Evolutionary conservation across 139 green algal species (phyloP).

Genomic region (Coelastrella sp.): DNA sequence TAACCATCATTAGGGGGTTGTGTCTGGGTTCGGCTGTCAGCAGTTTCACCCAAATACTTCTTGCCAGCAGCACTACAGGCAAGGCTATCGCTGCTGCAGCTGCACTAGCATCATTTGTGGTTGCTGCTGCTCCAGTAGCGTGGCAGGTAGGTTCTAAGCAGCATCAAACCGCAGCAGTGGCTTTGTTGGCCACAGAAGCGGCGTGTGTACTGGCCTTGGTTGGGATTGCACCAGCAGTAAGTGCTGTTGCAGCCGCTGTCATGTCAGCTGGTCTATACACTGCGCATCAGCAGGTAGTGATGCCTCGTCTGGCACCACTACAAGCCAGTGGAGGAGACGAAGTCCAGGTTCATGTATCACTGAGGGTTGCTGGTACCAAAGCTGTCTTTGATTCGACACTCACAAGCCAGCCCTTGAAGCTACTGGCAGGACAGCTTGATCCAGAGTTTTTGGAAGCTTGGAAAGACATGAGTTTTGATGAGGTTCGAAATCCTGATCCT

Average conservation of each 20-base stretch:
- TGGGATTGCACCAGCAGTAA: not conserved
- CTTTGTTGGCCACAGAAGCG: conserved; percentile 3
- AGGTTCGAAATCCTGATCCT: not conserved
- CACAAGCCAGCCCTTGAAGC: not conserved
- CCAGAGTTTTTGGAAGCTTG: not conserved
- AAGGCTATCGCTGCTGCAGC: not conserved
- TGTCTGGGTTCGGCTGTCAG: not conserved
- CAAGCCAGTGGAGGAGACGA: conserved; percentile 11
- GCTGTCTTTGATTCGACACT: not conserved
- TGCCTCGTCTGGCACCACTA: not conserved
- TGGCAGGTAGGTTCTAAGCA: not conserved
- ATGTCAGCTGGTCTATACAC: not conserved
- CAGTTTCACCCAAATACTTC: not conserved
- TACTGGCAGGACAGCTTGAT: not conserved
- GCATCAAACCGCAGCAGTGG: conserved; percentile 3
- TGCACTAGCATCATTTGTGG: not conserved
- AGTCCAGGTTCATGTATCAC: not conserved
- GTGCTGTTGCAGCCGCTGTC: not conserved
- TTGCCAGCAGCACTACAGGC: not conserved
- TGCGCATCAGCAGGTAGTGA: conserved; percentile 3
- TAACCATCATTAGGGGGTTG: not conserved
- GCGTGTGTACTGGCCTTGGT: not conserved
- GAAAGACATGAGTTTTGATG: not conserved
- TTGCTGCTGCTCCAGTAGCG: not conserved
- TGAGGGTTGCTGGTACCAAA: not conserved